Base-by-base conservation (phyloP, 108 stramenopile species). In the Cyclostephanos tholiformis region DNA sequence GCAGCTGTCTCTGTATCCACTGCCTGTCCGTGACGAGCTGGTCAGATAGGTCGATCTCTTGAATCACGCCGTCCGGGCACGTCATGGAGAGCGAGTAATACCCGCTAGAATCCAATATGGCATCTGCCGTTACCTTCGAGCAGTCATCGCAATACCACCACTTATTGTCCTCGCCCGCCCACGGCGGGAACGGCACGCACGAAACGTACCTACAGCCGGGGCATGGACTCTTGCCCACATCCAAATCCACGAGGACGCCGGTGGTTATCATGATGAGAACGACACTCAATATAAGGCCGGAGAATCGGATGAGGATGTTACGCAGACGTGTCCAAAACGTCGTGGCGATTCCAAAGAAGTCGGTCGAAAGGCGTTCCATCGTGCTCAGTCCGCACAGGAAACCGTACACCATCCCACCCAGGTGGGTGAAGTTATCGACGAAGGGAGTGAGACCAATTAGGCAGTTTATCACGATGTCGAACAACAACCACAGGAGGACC, bases 81-180 rank as follows among this genome's bases (percentile, higher is more conserved):
- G 67, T 86, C 87, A 50, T 69, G 51, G 71, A 86, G 66, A 82
- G 79, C 25, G 69, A 72, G 82, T 81, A 74, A 58, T 67, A 76
- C 36, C 82, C 79, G 59, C 62, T 83, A n/a, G 67, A 76, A 20
- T 83, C 76, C 46, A 83, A 57, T 51, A 62, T 82, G 36, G 82
- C 85, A 76, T 86, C 82, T 20, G 81, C 85, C 25, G 66, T 80
- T 2, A 86, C 79, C 41, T 48, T 43, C 27, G 76, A 70, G 53
- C 95, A 96, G 69, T 96, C 92, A 68, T 96, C 92, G 71, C 95
- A 96, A 63, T 91, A 85, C 95, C 95, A 96, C 92, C 92, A 96
- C 79, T 88, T 89, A n/a, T 90, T 77, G 46, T 78, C 71, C 50
- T 80, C 74, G 25, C 80, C 80, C 1, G 85, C 55, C 71, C 83